Base-by-base conservation (phyloP, 2,329 filamentous ascomycete species). In the Xylaria sp. region DNA sequence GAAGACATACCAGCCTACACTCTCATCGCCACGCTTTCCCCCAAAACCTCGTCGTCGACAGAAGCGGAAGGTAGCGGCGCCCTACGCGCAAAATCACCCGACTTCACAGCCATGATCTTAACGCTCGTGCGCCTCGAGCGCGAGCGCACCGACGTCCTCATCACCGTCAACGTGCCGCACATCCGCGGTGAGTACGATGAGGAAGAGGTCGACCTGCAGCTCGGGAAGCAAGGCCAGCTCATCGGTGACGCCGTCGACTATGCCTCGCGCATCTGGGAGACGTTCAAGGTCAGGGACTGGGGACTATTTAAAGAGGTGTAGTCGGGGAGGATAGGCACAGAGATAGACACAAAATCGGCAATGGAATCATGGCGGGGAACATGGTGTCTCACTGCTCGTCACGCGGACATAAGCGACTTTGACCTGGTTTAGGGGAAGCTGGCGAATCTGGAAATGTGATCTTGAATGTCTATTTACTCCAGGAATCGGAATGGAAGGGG, bases 81-180 rank as follows among this genome's bases (percentile, higher is more conserved):
- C 63, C 76, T 83, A 72, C 47, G 32, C 36, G 53, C 82, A 78
- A 69, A 77, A 82, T 72, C 81, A 24, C 86, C 82, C 54, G 86
- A 90, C 76, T 92, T 92, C 79, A 93, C 92, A 7, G 92, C 88
- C 50, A 90, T 96, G 68, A 88, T 94, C 72, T 85, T 97, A 72
- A 88, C 93, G 17, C 84, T 98, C 48, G 82, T 98, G 65, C 86
- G 95, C 17, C 84, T 98, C 55, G 90, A 90, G 79, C 86, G 88
- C 75, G 86, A 94, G 77, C 85, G 84, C 65, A 95, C 94, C 0
- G 95, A 98, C 80, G 82, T 98, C 47, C 83, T 97, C 55, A 89
- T 97, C 70, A 92, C 92, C 48, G 88, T 97, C 77, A 98, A 97
- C 80, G 92, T 97, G 56, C 95, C 94, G 32, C 91, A 96, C 77